A percentile compares a stretch with the other conserved stretches of the same genome.
Conservation (phyloP, 257 asterid genomes). For the Solanum phureja region DNA sequence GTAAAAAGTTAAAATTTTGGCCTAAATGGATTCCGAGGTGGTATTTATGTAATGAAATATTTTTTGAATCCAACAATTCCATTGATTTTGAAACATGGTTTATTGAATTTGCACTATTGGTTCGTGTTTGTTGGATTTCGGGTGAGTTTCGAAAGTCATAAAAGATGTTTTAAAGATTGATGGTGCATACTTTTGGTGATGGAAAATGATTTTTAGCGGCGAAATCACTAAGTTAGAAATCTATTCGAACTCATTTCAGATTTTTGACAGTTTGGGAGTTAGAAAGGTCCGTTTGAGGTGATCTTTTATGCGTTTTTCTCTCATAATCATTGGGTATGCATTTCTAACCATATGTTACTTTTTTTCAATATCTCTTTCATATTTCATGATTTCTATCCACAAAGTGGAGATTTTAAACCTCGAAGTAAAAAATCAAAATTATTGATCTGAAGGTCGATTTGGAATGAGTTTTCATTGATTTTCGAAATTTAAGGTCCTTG, state of each 20-base stretch:
- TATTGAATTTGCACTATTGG: neutral
- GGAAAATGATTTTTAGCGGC: neutral
- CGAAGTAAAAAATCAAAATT: neutral
- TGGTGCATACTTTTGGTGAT: neutral
- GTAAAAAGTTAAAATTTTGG: neutral
- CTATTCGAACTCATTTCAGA: neutral
- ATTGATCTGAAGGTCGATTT: neutral
- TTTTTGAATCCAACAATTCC: neutral
- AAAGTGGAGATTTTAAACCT: neutral
- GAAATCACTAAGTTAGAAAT: neutral
- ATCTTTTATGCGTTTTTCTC: neutral
- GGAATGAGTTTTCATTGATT: neutral
- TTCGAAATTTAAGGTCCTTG: neutral
- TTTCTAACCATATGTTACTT: too few relatives aligned
- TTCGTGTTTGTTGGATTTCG: neutral
- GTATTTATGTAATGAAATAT: too few relatives aligned
- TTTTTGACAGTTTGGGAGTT: neutral
- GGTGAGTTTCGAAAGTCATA: neutral
- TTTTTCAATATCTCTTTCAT: neutral
- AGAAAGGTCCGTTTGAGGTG: neutral
- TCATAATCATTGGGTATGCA: neutral
- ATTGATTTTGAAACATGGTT: neutral
- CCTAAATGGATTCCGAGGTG: neutral
- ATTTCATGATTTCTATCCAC: neutral
- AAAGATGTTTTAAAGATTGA: neutral